A percentile compares a stretch with the other conserved stretches of the same genome.
Conservation (phyloP, 495 filamentous ascomycete genomes). For the Aspergillus nidulans region DNA sequence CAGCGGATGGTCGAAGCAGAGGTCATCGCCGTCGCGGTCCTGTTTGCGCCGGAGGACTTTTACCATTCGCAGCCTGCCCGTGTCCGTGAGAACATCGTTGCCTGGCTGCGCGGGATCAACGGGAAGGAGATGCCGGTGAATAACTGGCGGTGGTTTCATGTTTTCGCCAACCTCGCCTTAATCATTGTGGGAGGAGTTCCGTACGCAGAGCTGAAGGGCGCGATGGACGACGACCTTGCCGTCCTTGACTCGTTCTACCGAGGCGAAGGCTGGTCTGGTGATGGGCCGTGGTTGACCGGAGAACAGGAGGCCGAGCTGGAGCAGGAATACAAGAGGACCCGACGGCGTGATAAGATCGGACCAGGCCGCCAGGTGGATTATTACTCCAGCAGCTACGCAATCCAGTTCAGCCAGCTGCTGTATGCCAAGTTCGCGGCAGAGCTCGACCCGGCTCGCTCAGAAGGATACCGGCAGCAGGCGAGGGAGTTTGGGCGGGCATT, state of each 20-base stretch:
- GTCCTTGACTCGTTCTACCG: constrained; percentile 3
- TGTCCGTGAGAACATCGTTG: background rate
- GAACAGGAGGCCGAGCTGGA: background rate
- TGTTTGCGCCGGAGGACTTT: background rate
- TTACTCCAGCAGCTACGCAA: constrained; percentile 8
- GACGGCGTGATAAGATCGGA: background rate
- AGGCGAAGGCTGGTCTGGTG: background rate
- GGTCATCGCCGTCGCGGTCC: constrained; percentile 1
- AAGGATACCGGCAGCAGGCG: background rate
- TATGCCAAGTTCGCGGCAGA: constrained; percentile 3
- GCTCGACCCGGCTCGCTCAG: background rate
- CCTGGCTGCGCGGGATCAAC: constrained; percentile 8
- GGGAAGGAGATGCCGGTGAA: constrained; percentile 4
- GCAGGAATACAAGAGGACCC: background rate
- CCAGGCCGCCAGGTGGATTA: constrained; percentile 5
- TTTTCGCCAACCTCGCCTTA: constrained; percentile 5
- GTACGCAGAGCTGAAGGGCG: background rate
- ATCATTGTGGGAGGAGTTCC: background rate
- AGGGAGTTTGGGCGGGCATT: constrained; percentile 2
- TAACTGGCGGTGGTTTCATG: constrained; percentile 9
- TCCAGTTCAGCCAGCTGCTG: constrained; percentile 11
- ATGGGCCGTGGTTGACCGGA: background rate
- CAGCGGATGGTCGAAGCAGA: constrained; percentile 10
- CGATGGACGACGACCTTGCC: constrained; percentile 1
- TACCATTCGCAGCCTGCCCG: background rate